Evolutionary conservation across 495 filamentous ascomycete species (phyloP), one percentile per base, ranked within the genome.

Genomic region (Xylona heveae): DNA sequence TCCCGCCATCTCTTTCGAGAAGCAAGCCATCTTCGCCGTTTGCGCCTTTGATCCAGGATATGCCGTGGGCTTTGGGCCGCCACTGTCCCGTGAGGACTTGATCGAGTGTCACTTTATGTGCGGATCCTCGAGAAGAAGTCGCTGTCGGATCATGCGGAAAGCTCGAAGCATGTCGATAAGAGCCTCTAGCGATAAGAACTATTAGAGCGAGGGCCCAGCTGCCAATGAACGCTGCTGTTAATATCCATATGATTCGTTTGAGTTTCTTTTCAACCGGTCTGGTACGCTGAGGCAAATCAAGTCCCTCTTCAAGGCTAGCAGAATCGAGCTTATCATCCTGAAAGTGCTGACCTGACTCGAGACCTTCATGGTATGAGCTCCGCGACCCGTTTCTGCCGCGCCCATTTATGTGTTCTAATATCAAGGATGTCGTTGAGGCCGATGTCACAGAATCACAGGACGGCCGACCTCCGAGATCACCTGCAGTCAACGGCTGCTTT

Each of bases 11-110:
- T 40, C 57, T 52, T 49, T 90, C 76, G 16, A 94, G 58, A 26
- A 92, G 46, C 17, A 94, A 57, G 4, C 83, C 83, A 50, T 94
- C 84, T 50, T 92, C 76, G 17, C 81, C 82, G 33, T 76, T 61
- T 16, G 82, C 63, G 5, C 82, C 80, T 6, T 68, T 68, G 34
- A 95, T 85, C 88, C 88, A 97, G 7, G 73, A 70, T 33, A 95
- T 78, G 17, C 61, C 62, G 45, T 85, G 79, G 27, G 55, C 61
- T 26, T 51, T 52, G 14, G 80, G 51, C 6, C 52, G 52, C 82
- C 83, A 97, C 43, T 61, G 46, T 10, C 84, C 78, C 2, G 38
- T 47, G 48, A 85, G 56, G 7, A 92, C 69, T 43, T 92, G 74
- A 30, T 85, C 69, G 10, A 95, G 53, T 2, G 78, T 85, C 20